phyloP scores from a whole-genome alignment of 2,329 filamentous ascomycete species.

The Cordyceps militaris region DNA sequence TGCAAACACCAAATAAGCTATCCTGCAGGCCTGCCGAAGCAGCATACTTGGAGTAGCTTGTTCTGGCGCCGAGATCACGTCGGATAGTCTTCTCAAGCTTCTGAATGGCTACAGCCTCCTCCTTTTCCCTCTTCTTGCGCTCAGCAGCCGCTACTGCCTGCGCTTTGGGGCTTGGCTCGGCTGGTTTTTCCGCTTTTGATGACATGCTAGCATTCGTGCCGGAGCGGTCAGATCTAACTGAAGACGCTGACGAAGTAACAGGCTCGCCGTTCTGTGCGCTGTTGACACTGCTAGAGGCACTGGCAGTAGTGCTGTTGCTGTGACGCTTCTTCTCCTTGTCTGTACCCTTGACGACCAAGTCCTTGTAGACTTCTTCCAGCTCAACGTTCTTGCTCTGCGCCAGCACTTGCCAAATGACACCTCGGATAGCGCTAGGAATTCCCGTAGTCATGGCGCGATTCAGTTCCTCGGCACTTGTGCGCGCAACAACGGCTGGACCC shows the following conservation, averaged over 20 bases:
- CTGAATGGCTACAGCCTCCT: slow-evolving; percentile 63
- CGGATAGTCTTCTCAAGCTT: slow-evolving; percentile 90
- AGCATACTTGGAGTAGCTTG: slow-evolving; percentile 94
- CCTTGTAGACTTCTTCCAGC: slow-evolving; percentile 77
- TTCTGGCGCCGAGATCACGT: slow-evolving; percentile 83
- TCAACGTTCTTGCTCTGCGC: slow-evolving; percentile 93
- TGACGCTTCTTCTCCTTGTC: slow-evolving; percentile 66
- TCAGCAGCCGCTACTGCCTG: slow-evolving; percentile 59
- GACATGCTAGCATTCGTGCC: slow-evolving; percentile 49
- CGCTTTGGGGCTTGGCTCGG: slow-evolving; percentile 58
- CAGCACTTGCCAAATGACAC: slow-evolving; percentile 98
- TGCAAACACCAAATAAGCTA: slow-evolving; percentile 89
- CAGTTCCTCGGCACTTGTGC: slow-evolving; percentile 81
- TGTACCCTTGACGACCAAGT: slow-evolving; percentile 71
- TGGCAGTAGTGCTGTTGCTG: slow-evolving; percentile 46
- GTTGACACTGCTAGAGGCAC: slow-evolving; percentile 46
- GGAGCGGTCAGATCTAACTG: slow-evolving; percentile 72
- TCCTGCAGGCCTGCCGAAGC: slow-evolving; percentile 88
- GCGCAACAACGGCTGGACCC: slow-evolving; percentile 79
- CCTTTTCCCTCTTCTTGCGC: slow-evolving; percentile 70
- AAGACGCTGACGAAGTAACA: slow-evolving; percentile 72
- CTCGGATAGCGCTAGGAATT: slow-evolving; percentile 89
- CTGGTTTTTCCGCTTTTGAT: slow-evolving; percentile 52
- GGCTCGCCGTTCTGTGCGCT: slow-evolving; percentile 57
- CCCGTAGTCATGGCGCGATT: slow-evolving; percentile 87